phyloP scores from a whole-genome alignment of 306 rosid species.

The Vachellia collinsii region DNA sequence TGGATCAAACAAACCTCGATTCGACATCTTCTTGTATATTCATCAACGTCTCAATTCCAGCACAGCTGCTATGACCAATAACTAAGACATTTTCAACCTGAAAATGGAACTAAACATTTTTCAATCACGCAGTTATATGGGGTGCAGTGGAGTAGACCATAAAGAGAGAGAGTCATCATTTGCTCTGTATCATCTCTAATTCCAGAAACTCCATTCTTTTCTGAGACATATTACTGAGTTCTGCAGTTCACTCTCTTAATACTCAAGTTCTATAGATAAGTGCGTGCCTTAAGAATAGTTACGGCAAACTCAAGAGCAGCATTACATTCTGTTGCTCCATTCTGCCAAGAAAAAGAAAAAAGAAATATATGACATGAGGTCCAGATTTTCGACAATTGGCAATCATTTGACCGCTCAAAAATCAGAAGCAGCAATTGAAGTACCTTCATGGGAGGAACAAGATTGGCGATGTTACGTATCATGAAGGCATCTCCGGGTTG shows the following conservation, averaged over 20 bases:
- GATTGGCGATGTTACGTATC: constrained; percentile 86
- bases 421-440: constrained; percentile 18
- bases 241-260: not conserved
- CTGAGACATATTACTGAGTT: constrained; percentile 18
- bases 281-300: constrained; percentile 63
- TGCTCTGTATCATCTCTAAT: constrained; percentile 7
- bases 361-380: constrained; percentile 4
- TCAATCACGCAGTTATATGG: not conserved
- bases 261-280: constrained; percentile 10
- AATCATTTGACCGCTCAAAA: not conserved
- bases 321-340: constrained; percentile 87
- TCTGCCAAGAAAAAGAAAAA: constrained; percentile 43
- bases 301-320: constrained; percentile 97
- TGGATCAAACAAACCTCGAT: constrained; percentile 52
- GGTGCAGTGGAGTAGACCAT: not conserved
- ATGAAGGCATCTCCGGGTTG: constrained; percentile 94
- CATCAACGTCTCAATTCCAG: constrained; percentile 88
- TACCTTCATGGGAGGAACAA: constrained; percentile 82
- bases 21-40: constrained; percentile 62
- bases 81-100: constrained; percentile 86
- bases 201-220: constrained; percentile 23
- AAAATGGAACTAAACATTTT: constrained; percentile 32
- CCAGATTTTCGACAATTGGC: not conserved
- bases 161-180: not conserved
- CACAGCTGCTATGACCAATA: constrained; percentile 91